A percentile compares a stretch with the other conserved stretches of the same genome.
Conservation (phyloP, 1,139 yeast genomes). For the Lodderomyces pseudojiufengensis region DNA sequence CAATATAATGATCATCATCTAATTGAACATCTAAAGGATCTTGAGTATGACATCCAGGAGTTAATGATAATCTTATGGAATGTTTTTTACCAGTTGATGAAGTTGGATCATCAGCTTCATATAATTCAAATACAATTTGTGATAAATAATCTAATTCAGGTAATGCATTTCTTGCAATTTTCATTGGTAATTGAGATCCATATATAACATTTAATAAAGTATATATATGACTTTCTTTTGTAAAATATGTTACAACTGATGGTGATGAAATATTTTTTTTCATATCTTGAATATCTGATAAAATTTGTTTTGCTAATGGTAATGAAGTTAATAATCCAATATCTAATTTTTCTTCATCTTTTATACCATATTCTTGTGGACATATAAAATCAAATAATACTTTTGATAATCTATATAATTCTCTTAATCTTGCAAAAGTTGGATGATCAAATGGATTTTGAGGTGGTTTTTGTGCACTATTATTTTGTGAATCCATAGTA, state of each 20-base stretch:
- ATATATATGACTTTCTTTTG: constrained; percentile 96
- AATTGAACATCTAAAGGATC: constrained; percentile 95
- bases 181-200: constrained; percentile 93
- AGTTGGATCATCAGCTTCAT: constrained; percentile 69
- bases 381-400: constrained; percentile 95
- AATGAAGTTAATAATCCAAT: constrained; percentile 92
- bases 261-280: constrained; percentile 67
- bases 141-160: constrained; percentile 96
- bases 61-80: constrained; percentile 79
- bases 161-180: constrained; percentile 87
- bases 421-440: constrained; percentile 76
- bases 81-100: constrained; percentile 69
- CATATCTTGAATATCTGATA: constrained; percentile 77
- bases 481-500: constrained; percentile 9
- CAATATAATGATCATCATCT: constrained; percentile 94
- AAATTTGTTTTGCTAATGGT: constrained; percentile 87
- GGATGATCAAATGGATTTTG: constrained; percentile 76
- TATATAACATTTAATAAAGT: constrained; percentile 86
- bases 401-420: constrained; percentile 83
- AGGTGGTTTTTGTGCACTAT: constrained; percentile 5
- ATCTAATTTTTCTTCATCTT: constrained; percentile 91
- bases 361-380: constrained; percentile 98
- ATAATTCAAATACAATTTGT: constrained; percentile 89
- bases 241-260: constrained; percentile 84
- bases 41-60: constrained; percentile 98